These are phyloP conservation scores for Hortiboletus rubellus DNA, from an alignment of 1,284 basidiomycete species.

Conservation along the genomic window DNA sequence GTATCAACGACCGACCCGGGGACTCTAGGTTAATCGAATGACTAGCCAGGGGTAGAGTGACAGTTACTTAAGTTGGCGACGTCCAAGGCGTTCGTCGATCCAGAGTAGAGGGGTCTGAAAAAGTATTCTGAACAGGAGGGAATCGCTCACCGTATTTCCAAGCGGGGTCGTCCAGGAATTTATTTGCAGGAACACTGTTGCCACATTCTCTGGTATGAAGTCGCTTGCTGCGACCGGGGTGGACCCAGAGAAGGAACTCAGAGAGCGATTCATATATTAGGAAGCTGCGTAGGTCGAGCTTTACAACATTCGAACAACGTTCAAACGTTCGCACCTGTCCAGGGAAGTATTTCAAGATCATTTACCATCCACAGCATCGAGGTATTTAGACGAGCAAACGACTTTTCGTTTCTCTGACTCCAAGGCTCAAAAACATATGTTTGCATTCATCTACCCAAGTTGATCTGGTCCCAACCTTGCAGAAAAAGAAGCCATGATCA, in stretches of 20 bases:
- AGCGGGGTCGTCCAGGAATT: too few species aligned
- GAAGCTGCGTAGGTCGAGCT: background rate
- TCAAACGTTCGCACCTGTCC: background rate
- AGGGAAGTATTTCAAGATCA: background rate
- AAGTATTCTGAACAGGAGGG: too few species aligned
- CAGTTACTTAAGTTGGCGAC: too few species aligned
- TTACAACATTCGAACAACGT: background rate
- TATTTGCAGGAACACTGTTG: too few species aligned
- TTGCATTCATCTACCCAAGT: background rate
- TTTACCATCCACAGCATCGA: too few species aligned
- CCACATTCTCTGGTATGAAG: constrained; percentile 3
- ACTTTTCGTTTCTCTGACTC: background rate
- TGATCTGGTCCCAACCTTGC: background rate
- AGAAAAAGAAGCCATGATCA: background rate
- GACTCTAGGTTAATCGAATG: too few species aligned
- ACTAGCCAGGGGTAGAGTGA: too few species aligned
- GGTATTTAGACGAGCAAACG: background rate
- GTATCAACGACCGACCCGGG: too few species aligned
- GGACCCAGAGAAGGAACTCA: constrained; percentile 18
- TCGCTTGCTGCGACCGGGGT: constrained; percentile 23
- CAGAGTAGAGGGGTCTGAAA: too few species aligned
- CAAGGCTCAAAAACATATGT: background rate
- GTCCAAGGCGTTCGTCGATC: too few species aligned
- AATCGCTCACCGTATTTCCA: too few species aligned
- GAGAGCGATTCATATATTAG: constrained; percentile 31